These are phyloP conservation scores for Dactylellina leptospora DNA, from an alignment of 2,329 filamentous ascomycete species.

Conservation along the genomic window DNA sequence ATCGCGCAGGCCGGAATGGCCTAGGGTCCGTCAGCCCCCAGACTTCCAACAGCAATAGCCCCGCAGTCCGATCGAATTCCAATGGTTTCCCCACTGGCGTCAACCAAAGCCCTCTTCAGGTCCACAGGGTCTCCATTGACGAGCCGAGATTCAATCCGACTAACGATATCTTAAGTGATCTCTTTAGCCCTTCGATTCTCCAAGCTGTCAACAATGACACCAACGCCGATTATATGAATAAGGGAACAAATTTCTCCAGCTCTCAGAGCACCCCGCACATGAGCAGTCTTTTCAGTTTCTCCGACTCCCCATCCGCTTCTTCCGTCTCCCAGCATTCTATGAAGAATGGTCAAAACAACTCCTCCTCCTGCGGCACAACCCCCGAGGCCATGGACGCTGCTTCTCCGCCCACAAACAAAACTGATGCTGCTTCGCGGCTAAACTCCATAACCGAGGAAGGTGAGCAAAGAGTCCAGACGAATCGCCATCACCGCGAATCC, in stretches of 20 bases:
- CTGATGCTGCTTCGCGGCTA: slow-evolving; percentile 39
- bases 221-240: slow-evolving; percentile 61
- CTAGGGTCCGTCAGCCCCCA: slow-evolving; percentile 36
- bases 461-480: slow-evolving; percentile 51
- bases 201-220: slow-evolving; percentile 63
- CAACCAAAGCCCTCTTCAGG: slow-evolving; percentile 43
- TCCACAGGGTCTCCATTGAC: slow-evolving; percentile 45
- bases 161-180: slow-evolving; percentile 59
- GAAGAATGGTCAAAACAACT: slow-evolving; percentile 48
- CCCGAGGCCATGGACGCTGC: slow-evolving; percentile 56
- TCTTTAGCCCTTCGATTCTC: slow-evolving; percentile 69
- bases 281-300: slow-evolving; percentile 58
- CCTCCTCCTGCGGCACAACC: slow-evolving; percentile 57
- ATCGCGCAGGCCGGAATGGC: slow-evolving; percentile 19
- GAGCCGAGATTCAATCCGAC: slow-evolving; percentile 46
- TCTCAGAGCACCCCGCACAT: slow-evolving; percentile 57
- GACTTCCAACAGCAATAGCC: slow-evolving; percentile 56
- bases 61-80: slow-evolving; percentile 60
- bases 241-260: slow-evolving; percentile 59
- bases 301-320: slow-evolving; percentile 65
- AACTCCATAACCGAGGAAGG: slow-evolving; percentile 53
- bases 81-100: slow-evolving; percentile 58
- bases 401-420: slow-evolving; percentile 50
- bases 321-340: slow-evolving; percentile 63
- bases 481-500: slow-evolving; percentile 39